Evolutionary conservation across 2,329 filamentous ascomycete species (phyloP), one percentile per base, ranked within the genome.

Genomic region (Pestalotiopsis sp.): DNA sequence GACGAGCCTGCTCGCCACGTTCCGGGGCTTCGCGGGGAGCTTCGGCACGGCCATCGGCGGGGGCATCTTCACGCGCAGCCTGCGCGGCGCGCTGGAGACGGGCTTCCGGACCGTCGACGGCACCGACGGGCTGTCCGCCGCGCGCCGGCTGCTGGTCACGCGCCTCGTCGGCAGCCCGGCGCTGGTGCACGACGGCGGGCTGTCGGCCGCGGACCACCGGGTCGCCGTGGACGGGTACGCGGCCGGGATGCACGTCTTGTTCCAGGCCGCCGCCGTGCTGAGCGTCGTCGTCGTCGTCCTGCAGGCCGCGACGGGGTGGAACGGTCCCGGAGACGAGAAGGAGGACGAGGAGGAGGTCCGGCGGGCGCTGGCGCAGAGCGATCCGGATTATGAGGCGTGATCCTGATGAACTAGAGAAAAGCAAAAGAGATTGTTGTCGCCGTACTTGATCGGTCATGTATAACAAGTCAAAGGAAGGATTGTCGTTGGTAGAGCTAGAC

Each of bases 21-120:
- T 95, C 80, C 87, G 94, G 4, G 92, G 92, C 4, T 95, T 96
- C 71, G 92, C 92, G 0, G 93, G 93, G 14, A 92, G 90, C 65
- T 96, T 97, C 73, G 93, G 93, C 2, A 92, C 91, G 1, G 89
- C 93, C 0, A 91, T 95, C 62, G 92, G 93, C 2, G 93, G 93
- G 2, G 93, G 93, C 0, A 83, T 93, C 66, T 95, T 95, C 76
- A 84, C 87, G 56, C 86, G 92, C 4, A 83, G 89, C 1, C 79
- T 95, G 40, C 83, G 85, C 60, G 79, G 73, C 2, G 82, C 83
- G 0, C 82, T 95, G 1, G 82, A 84, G n/a, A 74, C 79, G 0
- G 88, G 89, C 0, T 94, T 93, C 72, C 76, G 79, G 4, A 69
- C 67, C 14, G 78, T 88, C 2, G 86, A 88, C 7, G 75, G 72